Evolutionary conservation across 2,329 filamentous ascomycete species (phyloP), one percentile per base, ranked within the genome.

Genomic region (Cladosporium colombiae): DNA sequence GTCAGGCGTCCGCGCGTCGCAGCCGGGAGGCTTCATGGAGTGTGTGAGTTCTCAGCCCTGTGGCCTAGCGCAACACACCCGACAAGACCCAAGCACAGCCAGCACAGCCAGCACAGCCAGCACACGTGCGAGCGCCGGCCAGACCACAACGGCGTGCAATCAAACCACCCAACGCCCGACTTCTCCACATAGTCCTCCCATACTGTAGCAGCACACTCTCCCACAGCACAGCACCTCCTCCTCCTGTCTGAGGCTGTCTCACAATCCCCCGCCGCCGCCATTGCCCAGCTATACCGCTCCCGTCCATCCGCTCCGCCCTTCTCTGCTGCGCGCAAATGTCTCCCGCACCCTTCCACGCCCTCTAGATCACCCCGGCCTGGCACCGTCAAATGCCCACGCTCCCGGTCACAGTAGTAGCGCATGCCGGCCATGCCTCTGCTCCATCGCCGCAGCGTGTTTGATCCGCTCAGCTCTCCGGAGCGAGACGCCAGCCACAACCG

Each of bases 401-500:
- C 61, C 18, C 46, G 50, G 13, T 11, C 10, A 40, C 25, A 62
- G 60, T 63, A 63, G 50, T 55, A 18, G 61, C 63, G 67, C 70
- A 65, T 70, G 70, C 70, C 71, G 73, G 73, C 68, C 68, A 77
- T 77, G 75, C 75, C 74, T 66, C 69, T 75, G 57, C 68, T 70
- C 71, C 76, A 78, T 67, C 80, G 81, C 65, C 76, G 78, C 68
- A 81, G 79, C 69, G 79, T 79, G 62, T 74, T 81, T 70, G 79
- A 81, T 67, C 76, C 79, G n/a, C 52, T 72, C 40, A 67, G 62
- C 31, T 25, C 65, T 53, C 67, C 62, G 58, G 57, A 37, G 46
- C 49, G 56, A 52, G 56, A 69, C 62, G 64, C 57, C 55, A 55
- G 68, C 37, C 65, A 64, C 35, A 27, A 59, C 49, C 27, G 23